These are phyloP conservation scores for Turritis glabra DNA, from an alignment of 345 rosid genomes.

Conservation along the genomic window DNA sequence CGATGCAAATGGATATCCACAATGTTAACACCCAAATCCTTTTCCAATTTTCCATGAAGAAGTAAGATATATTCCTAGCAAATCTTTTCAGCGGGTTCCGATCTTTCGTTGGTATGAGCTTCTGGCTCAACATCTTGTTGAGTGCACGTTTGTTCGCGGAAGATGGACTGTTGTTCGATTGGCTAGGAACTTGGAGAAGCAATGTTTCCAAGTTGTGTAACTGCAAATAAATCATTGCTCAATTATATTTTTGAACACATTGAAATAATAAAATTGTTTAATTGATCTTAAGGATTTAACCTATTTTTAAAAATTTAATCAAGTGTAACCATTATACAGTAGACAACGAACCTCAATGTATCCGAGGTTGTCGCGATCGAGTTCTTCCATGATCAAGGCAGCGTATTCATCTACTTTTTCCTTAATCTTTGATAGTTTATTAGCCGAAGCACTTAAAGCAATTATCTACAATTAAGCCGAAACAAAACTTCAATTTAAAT, in stretches of 20 bases:
- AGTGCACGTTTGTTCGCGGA: slow-evolving; percentile 53
- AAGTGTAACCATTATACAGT: neutral
- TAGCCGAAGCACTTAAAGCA: slow-evolving; percentile 73
- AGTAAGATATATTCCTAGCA: slow-evolving; percentile 43
- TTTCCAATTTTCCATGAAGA: slow-evolving; percentile 77
- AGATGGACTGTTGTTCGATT: slow-evolving; percentile 45
- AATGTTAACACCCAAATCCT: slow-evolving; percentile 75
- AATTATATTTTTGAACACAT: neutral
- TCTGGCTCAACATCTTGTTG: slow-evolving; percentile 69
- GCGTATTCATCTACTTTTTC: slow-evolving; percentile 75
- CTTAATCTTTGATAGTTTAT: slow-evolving; percentile 71
- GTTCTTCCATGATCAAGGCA: slow-evolving; percentile 86
- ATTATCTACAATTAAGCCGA: slow-evolving; percentile 56
- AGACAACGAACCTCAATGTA: slow-evolving; percentile 60
- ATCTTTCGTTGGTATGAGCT: slow-evolving; percentile 70
- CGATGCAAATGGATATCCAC: slow-evolving; percentile 61
- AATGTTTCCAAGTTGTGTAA: slow-evolving; percentile 68
- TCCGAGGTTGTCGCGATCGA: slow-evolving; percentile 71
- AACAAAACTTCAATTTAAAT: neutral
- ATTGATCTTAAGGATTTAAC: neutral
- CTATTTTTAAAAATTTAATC: neutral
- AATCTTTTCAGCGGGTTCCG: slow-evolving; percentile 56
- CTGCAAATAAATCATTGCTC: slow-evolving; percentile 35
- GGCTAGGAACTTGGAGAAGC: slow-evolving; percentile 67
- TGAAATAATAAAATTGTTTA: neutral